Conservation (phyloP, 139 green algal genomes). For the Edaphochlamys debaryana region DNA sequence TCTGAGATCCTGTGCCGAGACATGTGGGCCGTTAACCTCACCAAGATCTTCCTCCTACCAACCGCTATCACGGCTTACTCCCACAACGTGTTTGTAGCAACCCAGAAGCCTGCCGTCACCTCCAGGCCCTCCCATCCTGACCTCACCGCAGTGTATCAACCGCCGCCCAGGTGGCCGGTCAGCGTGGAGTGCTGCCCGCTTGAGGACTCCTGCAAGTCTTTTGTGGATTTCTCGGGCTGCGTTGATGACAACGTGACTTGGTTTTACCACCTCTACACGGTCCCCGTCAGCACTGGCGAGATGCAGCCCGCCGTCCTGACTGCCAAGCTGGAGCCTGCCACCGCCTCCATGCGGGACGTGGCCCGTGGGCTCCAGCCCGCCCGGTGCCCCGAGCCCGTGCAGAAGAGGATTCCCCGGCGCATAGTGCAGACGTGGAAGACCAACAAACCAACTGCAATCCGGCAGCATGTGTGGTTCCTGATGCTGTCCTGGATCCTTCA, state of each 20-base stretch:
- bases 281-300: not conserved
- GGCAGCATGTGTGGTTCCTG: not conserved
- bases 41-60: slow-evolving; percentile 53
- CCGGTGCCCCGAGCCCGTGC: not conserved
- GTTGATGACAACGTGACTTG: not conserved
- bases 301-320: not conserved
- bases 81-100: not conserved
- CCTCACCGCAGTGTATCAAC: too few species aligned
- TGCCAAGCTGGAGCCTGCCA: not conserved
- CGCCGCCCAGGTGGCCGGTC: too few species aligned
- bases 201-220: not conserved
- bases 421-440: not conserved
- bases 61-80: slow-evolving; percentile 41
- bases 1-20: slow-evolving; percentile 59
- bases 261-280: not conserved
- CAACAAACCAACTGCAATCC: not conserved
- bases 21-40: slow-evolving; percentile 34
- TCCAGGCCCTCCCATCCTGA: not conserved
- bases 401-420: not conserved
- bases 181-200: not conserved
- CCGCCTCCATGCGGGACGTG: not conserved
- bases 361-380: not conserved
- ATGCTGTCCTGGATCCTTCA: not conserved
- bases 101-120: not conserved
- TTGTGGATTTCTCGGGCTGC: not conserved